Evolutionary conservation across 179 eudicot species (phyloP).

Genomic region (Spergularia azorica): DNA sequence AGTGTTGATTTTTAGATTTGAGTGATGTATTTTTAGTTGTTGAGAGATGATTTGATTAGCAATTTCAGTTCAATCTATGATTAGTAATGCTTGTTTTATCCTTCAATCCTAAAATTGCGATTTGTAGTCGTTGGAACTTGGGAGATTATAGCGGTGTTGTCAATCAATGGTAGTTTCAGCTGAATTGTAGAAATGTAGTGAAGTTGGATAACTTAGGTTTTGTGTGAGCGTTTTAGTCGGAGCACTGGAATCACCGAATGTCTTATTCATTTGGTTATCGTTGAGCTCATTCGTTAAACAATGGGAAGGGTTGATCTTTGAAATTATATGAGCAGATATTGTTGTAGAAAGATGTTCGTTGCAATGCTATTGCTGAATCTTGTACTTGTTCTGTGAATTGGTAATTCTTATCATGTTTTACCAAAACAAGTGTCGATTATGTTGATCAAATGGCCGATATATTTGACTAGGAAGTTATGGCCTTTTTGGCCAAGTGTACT

Average conservation of each 20-base stretch:
- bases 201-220: not conserved
- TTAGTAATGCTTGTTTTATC: too few species aligned
- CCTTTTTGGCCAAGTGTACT: not conserved
- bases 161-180: not conserved
- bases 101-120: too few species aligned
- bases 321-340: not conserved
- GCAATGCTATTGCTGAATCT: not conserved
- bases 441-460: not conserved
- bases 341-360: not conserved
- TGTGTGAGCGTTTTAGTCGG: not conserved
- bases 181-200: not conserved
- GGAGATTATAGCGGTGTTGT: not conserved
- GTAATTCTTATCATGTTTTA: too few species aligned
- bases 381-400: not conserved
- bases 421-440: too few species aligned
- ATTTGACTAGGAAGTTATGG: not conserved
- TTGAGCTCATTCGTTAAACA: not conserved
- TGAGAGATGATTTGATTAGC: too few species aligned
- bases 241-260: not conserved
- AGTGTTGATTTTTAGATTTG: not conserved
- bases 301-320: not conserved
- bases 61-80: too few species aligned
- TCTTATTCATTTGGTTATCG: not conserved
- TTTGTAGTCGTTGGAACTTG: too few species aligned
- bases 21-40: not conserved